These are phyloP conservation scores for Suillus discolor DNA, from an alignment of 768 basidiomycete genomes.

Conservation along the genomic window DNA sequence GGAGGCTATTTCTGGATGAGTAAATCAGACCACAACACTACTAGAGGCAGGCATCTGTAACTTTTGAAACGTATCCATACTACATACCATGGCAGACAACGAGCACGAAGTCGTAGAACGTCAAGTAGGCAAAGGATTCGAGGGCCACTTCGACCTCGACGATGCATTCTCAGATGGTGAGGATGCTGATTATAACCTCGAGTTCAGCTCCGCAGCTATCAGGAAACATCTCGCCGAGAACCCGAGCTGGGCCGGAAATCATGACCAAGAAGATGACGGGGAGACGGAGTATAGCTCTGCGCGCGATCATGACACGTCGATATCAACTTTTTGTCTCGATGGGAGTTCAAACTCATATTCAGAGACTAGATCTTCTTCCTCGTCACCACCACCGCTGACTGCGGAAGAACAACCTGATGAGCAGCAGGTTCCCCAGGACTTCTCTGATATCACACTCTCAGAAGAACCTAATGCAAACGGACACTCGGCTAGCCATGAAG, in stretches of 20 bases:
- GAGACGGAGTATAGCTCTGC: constrained; percentile 37
- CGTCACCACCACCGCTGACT: constrained; percentile 17
- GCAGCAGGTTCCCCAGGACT: constrained; percentile 16
- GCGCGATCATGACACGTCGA: constrained; percentile 44
- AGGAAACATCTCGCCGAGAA: constrained; percentile 62
- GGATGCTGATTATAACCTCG: constrained; percentile 47
- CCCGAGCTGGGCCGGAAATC: constrained; percentile 38
- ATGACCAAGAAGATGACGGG: constrained; percentile 27
- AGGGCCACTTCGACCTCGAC: constrained; percentile 48
- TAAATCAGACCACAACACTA: not conserved
- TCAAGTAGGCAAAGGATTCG: constrained; percentile 27
- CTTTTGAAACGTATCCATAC: not conserved
- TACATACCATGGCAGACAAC: constrained; percentile 20
- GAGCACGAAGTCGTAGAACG: constrained; percentile 20
- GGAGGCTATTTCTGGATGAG: not conserved
- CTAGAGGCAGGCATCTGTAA: not conserved
- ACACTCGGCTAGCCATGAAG: not conserved
- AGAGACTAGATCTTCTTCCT: constrained; percentile 25
- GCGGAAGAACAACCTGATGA: constrained; percentile 9
- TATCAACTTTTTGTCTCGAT: constrained; percentile 62
- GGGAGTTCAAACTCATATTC: constrained; percentile 27
- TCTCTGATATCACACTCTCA: constrained; percentile 30
- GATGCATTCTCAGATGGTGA: constrained; percentile 71
- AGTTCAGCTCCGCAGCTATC: constrained; percentile 63
- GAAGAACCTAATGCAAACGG: constrained; percentile 12